Base-by-base conservation (phyloP, 1,284 basidiomycete species). In the Ustilago shanxiensis region DNA sequence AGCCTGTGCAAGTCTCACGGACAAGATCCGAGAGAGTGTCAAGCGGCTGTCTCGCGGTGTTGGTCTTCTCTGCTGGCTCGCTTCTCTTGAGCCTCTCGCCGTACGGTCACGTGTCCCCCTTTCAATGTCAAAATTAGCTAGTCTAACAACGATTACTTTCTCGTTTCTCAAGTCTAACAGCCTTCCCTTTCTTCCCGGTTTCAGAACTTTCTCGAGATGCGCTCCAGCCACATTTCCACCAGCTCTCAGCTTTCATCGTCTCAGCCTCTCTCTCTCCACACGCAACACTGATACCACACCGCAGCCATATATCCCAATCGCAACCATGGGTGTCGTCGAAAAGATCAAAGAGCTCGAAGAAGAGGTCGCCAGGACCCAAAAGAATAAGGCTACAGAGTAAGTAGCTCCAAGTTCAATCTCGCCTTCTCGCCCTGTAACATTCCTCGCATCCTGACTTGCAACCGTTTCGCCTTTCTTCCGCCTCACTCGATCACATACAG, bases 311-410 rank as follows among this genome's bases (percentile, higher is more conserved):
- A 28, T 18, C n/a, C 68, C n/a, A 20, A 20, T 37, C 41, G 41
- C 41, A 44, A 79, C 3, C 31, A 84, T 84, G 83, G 81, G 81
- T 54, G 76, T 79, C 53, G 74, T 72, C 37, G 77, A 86, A 73
- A 79, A 94, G 88, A 95, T 96, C 82, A 95, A 95, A 92, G 93
- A 95, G 91, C 90, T 96, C 87, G 94, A 96, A 89, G 93, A 95
- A 92, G 94, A 96, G 88, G 95, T 95, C 93, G 93, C 92, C 33
- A 81, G 83, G 62, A 87, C 87, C 28, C 87, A 87, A 72, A 87
- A 87, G 87, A 89, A 90, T 86, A 81, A 86, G 77, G 84, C 82
- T 4, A 83, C 82, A 49, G 79, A 82, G 80, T 79, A 60, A 65
- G 77, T 79, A 18, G 10, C 16, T 29, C 29, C 37, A 24, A 9